Evolutionary conservation across 1,139 yeast genomes (phyloP).

Genomic region (Blastobotrys aristatus): DNA sequence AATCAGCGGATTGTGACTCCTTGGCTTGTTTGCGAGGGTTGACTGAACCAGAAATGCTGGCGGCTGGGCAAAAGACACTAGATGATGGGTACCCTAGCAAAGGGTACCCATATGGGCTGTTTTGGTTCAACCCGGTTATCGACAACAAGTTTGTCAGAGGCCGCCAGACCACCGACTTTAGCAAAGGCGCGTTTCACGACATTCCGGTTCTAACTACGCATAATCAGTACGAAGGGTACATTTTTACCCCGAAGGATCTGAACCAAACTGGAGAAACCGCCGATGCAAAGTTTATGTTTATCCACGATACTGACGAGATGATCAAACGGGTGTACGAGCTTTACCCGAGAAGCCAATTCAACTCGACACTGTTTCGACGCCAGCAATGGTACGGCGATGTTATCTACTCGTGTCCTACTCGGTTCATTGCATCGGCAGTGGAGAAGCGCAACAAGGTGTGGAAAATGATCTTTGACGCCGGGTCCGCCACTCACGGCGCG

Average conservation of each 20-base stretch:
- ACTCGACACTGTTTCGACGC: conserved; percentile 13
- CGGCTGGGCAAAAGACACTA: conserved; percentile 6
- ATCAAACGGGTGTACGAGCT: conserved; percentile 1
- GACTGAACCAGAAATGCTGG: conserved; percentile 1
- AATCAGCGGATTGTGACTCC: conserved; percentile 8
- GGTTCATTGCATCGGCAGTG: conserved; percentile 12
- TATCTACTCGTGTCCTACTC: conserved; percentile 17
- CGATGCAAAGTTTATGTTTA: conserved; percentile 12
- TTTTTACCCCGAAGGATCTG: conserved; percentile 6
- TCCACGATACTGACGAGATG: background rate
- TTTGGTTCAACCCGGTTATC: conserved; percentile 16
- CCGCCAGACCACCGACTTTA: conserved; percentile 11
- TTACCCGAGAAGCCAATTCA: conserved; percentile 8
- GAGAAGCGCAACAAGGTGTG: background rate
- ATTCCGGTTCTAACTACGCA: conserved; percentile 14
- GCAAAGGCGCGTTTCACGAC: conserved; percentile 11
- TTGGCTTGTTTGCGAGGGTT: conserved; percentile 14
- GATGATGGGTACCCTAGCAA: conserved; percentile 8
- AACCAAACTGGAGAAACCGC: conserved; percentile 1
- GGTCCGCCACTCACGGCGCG: conserved; percentile 16
- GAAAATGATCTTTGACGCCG: conserved; percentile 16
- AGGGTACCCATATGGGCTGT: conserved; percentile 17
- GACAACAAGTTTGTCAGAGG: conserved; percentile 14
- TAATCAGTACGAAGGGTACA: conserved; percentile 15
- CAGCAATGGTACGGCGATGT: conserved; percentile 17